Percentiles rank a stretch among this genome's conserved stretches.
These are phyloP conservation scores for Zygoascus hellenicus DNA, from an alignment of 1,139 yeast genomes.

Conservation along the genomic window DNA sequence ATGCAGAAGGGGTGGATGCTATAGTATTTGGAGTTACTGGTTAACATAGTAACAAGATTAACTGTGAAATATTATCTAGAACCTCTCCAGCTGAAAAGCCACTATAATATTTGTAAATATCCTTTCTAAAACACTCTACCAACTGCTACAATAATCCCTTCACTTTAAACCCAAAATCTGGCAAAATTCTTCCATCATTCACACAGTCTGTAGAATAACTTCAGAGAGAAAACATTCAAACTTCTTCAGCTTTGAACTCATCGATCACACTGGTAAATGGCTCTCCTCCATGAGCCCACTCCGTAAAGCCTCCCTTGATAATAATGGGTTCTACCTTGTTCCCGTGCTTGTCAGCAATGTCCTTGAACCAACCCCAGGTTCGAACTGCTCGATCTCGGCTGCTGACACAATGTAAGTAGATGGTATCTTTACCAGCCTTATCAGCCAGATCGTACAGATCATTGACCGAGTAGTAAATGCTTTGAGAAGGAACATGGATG, in stretches of 20 bases:
- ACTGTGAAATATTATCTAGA: too few relatives aligned
- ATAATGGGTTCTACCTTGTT: constrained; percentile 18
- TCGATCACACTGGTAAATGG: constrained; percentile 21
- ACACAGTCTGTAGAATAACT: too few relatives aligned
- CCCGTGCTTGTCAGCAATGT: constrained; percentile 17
- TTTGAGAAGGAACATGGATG: constrained; percentile 26
- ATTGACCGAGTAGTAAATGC: constrained; percentile 20
- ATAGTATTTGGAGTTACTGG: too few relatives aligned
- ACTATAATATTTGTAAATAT: too few relatives aligned
- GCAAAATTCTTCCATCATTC: too few relatives aligned
- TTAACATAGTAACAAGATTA: too few relatives aligned
- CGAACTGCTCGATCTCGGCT: constrained; percentile 24
- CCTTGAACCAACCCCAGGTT: constrained; percentile 25
- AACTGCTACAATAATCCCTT: too few relatives aligned
- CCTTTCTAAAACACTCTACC: too few relatives aligned
- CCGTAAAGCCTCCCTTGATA: constrained; percentile 25
- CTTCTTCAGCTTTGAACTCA: constrained; percentile 15
- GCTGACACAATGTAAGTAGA: constrained; percentile 23
- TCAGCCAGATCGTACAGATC: constrained; percentile 22
- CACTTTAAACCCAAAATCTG: too few relatives aligned
- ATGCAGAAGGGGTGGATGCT: too few relatives aligned
- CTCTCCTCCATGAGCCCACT: constrained; percentile 23
- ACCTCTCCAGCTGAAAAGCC: too few relatives aligned
- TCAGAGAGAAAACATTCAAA: constrained; percentile 54
- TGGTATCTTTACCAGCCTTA: constrained; percentile 20